These are phyloP conservation scores for Claviceps sorghi DNA, from an alignment of 2,329 filamentous ascomycete genomes.

Conservation along the genomic window DNA sequence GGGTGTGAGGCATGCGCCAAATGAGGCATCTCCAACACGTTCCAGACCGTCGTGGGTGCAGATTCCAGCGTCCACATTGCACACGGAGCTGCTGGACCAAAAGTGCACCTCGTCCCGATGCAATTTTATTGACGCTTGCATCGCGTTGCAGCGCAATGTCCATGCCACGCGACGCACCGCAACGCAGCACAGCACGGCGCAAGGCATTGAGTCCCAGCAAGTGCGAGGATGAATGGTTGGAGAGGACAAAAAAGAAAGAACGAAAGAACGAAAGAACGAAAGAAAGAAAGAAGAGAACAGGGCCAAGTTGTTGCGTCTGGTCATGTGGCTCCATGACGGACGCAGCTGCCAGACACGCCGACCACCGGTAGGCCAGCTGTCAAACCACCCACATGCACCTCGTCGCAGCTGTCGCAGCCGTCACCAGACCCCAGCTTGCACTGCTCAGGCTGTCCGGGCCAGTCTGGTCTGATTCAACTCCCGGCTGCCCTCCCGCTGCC, in stretches of 20 bases:
- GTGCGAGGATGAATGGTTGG: background rate
- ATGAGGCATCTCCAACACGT: background rate
- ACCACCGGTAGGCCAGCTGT: background rate
- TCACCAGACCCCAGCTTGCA: background rate
- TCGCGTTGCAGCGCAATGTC: background rate
- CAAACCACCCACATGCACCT: background rate
- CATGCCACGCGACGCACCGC: background rate
- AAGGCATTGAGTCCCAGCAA: background rate
- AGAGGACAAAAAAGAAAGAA: too few species aligned
- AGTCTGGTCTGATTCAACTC: background rate
- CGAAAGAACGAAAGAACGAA: too few species aligned
- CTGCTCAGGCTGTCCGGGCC: background rate
- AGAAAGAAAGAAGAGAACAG: too few species aligned
- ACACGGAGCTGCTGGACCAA: background rate
- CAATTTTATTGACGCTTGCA: background rate
- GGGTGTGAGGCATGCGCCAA: background rate
- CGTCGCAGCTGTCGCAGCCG: background rate
- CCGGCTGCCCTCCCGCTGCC: background rate
- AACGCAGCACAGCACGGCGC: background rate
- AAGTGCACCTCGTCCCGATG: background rate
- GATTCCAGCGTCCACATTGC: background rate
- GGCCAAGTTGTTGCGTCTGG: background rate
- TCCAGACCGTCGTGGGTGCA: background rate
- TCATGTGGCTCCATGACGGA: background rate
- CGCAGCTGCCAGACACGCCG: background rate